Evolutionary conservation across 768 basidiomycete species (phyloP), one percentile per base, ranked within the genome.

Genomic region (Peribolospora baueri): DNA sequence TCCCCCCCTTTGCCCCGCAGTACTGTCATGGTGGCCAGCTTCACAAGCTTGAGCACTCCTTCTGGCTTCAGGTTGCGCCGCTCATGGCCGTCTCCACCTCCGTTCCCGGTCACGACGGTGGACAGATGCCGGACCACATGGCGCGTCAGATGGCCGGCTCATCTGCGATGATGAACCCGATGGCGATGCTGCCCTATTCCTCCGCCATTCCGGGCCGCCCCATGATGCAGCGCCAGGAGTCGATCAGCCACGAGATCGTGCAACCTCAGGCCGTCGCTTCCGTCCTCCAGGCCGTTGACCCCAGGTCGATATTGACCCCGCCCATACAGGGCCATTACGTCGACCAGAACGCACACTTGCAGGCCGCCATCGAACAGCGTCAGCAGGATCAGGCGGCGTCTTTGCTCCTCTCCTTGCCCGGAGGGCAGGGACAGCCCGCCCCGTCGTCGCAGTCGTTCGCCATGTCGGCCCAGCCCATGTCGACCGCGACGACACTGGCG

Each of bases 281-380:
- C 43, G 55, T 56, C 46, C 54, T 59, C 53, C 55, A 59, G 47
- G 36, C 56, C 25, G 55, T 56, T 46, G 55, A 54, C 25, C 14
- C 46, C 46, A 50, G 53, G 48, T 14, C 46, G 36, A 13, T 50
- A 42, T 41, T 54, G 37, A 51, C 25, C 1, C 25, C 25, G 25
- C 25, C 25, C 25, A 25, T 25, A 25, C 25, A 25, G 25, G 25
- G 25, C 25, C 25, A 25, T 25, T 25, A 25, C 25, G 25, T 25
- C 25, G 25, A 25, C 25, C 25, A 25, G 25, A 25, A 25, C 25
- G 25, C 25, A 25, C 25, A 58, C 7, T 42, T 50, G 36, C 60
- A 60, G 47, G 60, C 60, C 5, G 54, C 55, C 38, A 53, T 60
- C 2, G 57, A 60, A 42, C 57, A 57, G 37, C 60, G 54, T 13